Evolutionary conservation across 192 early-diverging fungal genomes (phyloP).

Genomic region (Gamsiella multidivaricata): DNA sequence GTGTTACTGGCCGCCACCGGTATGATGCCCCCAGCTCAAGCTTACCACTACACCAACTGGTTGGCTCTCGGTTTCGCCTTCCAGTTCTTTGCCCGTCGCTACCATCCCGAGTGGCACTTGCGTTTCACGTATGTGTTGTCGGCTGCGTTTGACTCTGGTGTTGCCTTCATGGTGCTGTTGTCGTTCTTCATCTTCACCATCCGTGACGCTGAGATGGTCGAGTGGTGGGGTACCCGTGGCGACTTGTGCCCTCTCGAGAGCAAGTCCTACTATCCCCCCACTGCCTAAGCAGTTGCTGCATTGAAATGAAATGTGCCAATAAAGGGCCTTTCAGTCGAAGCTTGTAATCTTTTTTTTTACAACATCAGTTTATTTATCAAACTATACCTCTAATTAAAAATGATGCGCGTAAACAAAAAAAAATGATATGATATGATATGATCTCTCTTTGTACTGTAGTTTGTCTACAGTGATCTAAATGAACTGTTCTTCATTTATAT

Average conservation of each 20-base stretch:
- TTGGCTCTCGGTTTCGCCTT: conserved; percentile 59
- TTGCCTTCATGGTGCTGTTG: conserved; percentile 49
- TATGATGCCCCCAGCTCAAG: conserved; percentile 65
- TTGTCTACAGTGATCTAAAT: no score
- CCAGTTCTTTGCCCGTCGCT: conserved; percentile 62
- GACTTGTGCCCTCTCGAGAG: conserved; percentile 24
- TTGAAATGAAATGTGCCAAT: no score
- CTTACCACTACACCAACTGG: conserved; percentile 57
- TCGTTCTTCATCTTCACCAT: conserved; percentile 49
- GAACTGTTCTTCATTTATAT: no score
- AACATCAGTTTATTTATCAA: no score
- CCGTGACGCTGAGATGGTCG: conserved; percentile 5
- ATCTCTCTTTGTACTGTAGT: no score
- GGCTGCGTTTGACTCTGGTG: conserved; percentile 62
- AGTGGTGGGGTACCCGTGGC: conserved; percentile 24
- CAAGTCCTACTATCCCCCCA: conserved; percentile 2
- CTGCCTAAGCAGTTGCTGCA: no score
- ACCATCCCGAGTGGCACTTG: conserved; percentile 63
- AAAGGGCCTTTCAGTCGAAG: no score
- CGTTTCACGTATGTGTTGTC: conserved; percentile 77
- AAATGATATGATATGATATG: no score
- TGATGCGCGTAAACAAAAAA: no score
- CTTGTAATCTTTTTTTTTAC: no score
- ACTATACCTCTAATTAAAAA: no score
- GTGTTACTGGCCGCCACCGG: conserved; percentile 60